phyloP scores from a whole-genome alignment of 2,329 filamentous ascomycete genomes.

The Gremmenia infestans region DNA sequence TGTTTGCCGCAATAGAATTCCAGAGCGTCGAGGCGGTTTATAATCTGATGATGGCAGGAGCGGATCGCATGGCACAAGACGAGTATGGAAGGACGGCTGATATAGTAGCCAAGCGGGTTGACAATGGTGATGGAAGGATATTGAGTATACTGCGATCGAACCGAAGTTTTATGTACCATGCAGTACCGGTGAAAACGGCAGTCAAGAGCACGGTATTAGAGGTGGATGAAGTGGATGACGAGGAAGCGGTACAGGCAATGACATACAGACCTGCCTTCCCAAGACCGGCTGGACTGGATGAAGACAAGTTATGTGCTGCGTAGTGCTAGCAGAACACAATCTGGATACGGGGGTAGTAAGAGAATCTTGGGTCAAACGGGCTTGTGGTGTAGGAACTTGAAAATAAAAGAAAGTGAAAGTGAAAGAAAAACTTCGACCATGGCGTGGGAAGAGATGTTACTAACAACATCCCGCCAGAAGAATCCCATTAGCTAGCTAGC shows the following conservation, averaged over 20 bases:
- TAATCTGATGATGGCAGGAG: slow-evolving; percentile 7
- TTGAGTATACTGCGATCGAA: slow-evolving; percentile 3
- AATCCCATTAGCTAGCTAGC: too few relatives aligned
- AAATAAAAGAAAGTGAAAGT: too few relatives aligned
- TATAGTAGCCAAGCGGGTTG: slow-evolving; percentile 3
- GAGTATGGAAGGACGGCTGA: slow-evolving; percentile 12
- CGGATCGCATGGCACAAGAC: slow-evolving; percentile 15
- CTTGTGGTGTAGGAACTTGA: too few relatives aligned
- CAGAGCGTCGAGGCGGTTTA: slow-evolving; percentile 4
- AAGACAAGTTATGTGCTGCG: background rate
- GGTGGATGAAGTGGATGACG: background rate
- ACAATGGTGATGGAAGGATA: background rate
- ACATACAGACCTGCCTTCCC: background rate
- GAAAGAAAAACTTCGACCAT: too few relatives aligned
- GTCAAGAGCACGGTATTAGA: background rate
- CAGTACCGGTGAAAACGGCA: background rate
- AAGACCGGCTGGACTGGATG: background rate
- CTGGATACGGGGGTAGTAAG: too few relatives aligned
- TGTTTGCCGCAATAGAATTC: slow-evolving; percentile 13
- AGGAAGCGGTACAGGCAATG: background rate
- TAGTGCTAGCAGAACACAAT: too few relatives aligned
- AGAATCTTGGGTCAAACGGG: too few relatives aligned
- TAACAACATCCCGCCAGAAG: too few relatives aligned
- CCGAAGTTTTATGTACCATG: slow-evolving; percentile 1
- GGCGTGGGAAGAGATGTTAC: too few relatives aligned